Percentiles rank a stretch among this genome's conserved stretches.
phyloP scores from a whole-genome alignment of 495 filamentous ascomycete genomes.

The Achaetomiella virescens region DNA sequence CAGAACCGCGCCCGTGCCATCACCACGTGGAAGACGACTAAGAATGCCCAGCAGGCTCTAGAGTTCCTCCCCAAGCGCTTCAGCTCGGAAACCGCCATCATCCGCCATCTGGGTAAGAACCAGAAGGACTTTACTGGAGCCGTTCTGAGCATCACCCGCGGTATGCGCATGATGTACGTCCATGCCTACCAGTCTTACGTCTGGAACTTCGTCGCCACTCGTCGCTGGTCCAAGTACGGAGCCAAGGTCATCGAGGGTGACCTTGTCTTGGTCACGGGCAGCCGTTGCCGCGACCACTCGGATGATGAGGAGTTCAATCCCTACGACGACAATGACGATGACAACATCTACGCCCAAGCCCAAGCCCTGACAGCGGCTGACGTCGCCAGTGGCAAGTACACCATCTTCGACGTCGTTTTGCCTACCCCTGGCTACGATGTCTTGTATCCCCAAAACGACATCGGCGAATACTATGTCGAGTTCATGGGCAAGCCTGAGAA shows the following conservation, averaged over 20 bases:
- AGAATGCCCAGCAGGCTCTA: conserved; percentile 51
- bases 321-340: conserved; percentile 33
- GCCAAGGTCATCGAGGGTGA: conserved; percentile 74
- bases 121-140: conserved; percentile 69
- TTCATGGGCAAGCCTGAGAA: conserved; percentile 79
- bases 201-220: conserved; percentile 79
- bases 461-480: conserved; percentile 68
- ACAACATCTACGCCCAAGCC: conserved; percentile 66
- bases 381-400: conserved; percentile 68
- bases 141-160: conserved; percentile 65
- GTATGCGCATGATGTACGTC: conserved; percentile 85
- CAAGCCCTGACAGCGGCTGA: conserved; percentile 69
- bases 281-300: conserved; percentile 16
- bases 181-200: conserved; percentile 93
- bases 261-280: conserved; percentile 58
- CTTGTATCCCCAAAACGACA: conserved; percentile 74
- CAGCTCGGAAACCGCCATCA: conserved; percentile 68
- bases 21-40: conserved; percentile 57
- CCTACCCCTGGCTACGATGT: conserved; percentile 91
- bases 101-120: conserved; percentile 56
- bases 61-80: conserved; percentile 72
- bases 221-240: conserved; percentile 70
- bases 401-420: conserved; percentile 86
- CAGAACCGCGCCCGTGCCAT: conserved; percentile 68
- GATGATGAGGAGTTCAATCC: conserved; percentile 52